These are phyloP conservation scores for Secale cereale DNA, from an alignment of 176 grass and related monocot genomes.

Conservation along the genomic window DNA sequence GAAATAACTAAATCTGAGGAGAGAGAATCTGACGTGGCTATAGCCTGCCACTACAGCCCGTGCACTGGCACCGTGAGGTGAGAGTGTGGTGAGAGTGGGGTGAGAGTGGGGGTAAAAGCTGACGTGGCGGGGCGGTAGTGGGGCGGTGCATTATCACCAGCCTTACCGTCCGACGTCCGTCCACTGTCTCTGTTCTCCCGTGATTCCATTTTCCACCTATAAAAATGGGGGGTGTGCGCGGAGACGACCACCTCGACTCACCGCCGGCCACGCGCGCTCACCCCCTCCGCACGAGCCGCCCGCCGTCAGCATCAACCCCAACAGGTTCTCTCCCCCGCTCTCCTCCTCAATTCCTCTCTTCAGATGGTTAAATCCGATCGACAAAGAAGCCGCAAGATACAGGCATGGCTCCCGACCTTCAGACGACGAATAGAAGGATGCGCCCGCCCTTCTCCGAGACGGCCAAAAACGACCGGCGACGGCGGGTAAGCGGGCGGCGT, in stretches of 20 bases:
- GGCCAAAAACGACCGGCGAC: not conserved
- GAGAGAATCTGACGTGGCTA: too few relatives aligned
- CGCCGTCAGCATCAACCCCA: not conserved
- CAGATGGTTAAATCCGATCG: not conserved
- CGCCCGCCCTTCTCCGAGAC: not conserved
- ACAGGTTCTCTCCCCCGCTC: not conserved
- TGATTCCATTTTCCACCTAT: conserved; percentile 1
- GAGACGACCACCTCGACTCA: not conserved
- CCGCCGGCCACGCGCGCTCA: not conserved
- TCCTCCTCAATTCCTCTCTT: not conserved
- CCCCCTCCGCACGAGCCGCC: not conserved
- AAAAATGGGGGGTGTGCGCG: not conserved
- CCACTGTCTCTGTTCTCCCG: not conserved
- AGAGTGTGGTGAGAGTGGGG: too few relatives aligned
- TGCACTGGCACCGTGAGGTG: too few relatives aligned
- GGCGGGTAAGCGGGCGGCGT: not conserved
- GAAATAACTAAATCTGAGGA: too few relatives aligned
- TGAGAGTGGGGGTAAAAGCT: too few relatives aligned
- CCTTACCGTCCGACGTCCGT: not conserved
- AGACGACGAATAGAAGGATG: not conserved
- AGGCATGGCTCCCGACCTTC: not conserved
- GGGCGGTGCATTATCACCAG: too few relatives aligned
- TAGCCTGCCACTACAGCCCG: too few relatives aligned
- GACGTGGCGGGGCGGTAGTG: too few relatives aligned
- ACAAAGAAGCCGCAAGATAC: not conserved